Evolutionary conservation across 441 rosid genomes (phyloP).

Genomic region (Euphorbia celastroides): DNA sequence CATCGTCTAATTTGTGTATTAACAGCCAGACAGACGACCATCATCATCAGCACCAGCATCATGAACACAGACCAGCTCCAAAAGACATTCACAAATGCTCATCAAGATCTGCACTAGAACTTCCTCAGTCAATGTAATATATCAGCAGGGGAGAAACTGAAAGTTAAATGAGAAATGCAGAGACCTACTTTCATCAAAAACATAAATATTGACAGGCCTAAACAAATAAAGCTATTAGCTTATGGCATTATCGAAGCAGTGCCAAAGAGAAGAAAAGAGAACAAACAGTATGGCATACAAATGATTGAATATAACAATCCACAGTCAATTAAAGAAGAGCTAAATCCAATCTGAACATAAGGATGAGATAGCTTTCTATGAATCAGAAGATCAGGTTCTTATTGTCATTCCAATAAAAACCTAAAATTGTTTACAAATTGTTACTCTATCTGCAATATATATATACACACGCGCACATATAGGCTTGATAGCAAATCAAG

Average conservation of each 20-base stretch:
- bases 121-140: conserved; percentile 22
- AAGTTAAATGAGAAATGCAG: conserved; percentile 7
- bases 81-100: conserved; percentile 33
- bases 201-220: neutral
- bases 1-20: conserved; percentile 12
- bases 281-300: neutral
- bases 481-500: conserved; percentile 5
- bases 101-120: conserved; percentile 30
- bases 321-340: neutral
- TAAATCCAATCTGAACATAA: neutral
- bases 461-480: too few species aligned
- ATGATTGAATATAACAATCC: conserved; percentile 1
- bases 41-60: conserved; percentile 25
- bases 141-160: conserved; percentile 8
- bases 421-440: neutral
- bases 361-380: neutral
- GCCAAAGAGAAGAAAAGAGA: neutral
- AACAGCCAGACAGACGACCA: conserved; percentile 27
- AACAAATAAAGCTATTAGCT: neutral
- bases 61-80: conserved; percentile 28
- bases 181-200: neutral
- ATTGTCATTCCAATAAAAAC: neutral
- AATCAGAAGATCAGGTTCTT: neutral
- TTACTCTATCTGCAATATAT: neutral
- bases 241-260: neutral